Base-by-base conservation (phyloP, 345 rosid genomes). In the Geranium brycei region DNA sequence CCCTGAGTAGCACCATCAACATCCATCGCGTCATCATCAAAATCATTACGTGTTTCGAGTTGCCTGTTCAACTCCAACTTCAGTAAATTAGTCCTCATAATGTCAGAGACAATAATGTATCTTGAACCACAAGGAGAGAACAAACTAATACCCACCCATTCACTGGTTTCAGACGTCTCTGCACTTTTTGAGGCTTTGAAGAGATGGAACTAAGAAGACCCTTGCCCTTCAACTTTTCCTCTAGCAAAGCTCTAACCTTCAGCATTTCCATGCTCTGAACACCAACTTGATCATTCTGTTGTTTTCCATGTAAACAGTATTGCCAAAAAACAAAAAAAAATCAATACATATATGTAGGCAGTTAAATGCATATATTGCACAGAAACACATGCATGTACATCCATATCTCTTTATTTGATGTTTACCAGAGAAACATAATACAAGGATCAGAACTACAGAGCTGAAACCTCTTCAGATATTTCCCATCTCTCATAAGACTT, bases 31-130 rank as follows among this genome's bases (percentile, higher is more conserved):
- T 87, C 89, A 62, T 92, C 96, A 63, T 76, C 90, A 64, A 81
- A 91, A 75, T 92, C 96, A 68, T 84, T 93, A 77, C 72, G 77
- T 28, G 95, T 80, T 75, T 91, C 91, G 65, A 92, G 85, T 71
- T 66, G 79, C 72, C 93, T 92, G 83, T 73, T 55, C 68, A 57
- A 80, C 15, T 64, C 60, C 18, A 51, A 66, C 32, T 40, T 47
- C 14, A 16, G 70, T 16, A 31, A 64, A 62, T 71, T 40, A 67
- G 68, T 67, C 59, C 61, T 65, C 51, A 67, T 19, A 55, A 64
- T 5, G 47, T 79, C 66, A 66, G 38, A 57, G 64, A 67, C 17
- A 62, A 56, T 31, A 61, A 62, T 31, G 71, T 64, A 58, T 58
- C 47, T 55, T 15, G 17, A 40, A 69, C 41, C n/a, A 28, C 57